Conservation (phyloP, 2,329 filamentous ascomycete genomes). For the Ramularia collo-cygni region DNA sequence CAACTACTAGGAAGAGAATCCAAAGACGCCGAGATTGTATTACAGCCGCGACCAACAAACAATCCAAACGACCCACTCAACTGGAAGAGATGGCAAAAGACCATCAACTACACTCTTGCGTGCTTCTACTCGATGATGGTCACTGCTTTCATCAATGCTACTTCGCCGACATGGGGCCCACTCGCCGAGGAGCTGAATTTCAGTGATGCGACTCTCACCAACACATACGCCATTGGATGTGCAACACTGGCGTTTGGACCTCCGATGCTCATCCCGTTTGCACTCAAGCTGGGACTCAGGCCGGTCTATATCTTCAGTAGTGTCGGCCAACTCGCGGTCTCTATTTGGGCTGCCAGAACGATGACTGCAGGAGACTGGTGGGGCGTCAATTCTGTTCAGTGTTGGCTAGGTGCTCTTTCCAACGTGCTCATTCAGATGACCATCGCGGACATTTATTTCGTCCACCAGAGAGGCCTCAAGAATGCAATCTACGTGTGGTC, state of each 20-base stretch:
- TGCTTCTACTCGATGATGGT: constrained; percentile 39
- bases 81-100: constrained; percentile 39
- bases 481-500: constrained; percentile 43
- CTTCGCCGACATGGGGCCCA: constrained; percentile 38
- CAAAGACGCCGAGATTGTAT: constrained; percentile 25
- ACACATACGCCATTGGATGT: constrained; percentile 40
- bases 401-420: constrained; percentile 41
- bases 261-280: constrained; percentile 46
- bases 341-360: constrained; percentile 43
- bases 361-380: constrained; percentile 39
- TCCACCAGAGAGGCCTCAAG: constrained; percentile 40
- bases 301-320: constrained; percentile 45
- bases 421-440: constrained; percentile 50
- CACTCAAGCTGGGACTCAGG: constrained; percentile 45
- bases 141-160: constrained; percentile 38
- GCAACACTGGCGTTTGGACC: constrained; percentile 44
- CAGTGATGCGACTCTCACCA: constrained; percentile 36
- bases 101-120: constrained; percentile 37
- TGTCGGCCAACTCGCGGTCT: constrained; percentile 42
- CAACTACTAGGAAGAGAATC: constrained; percentile 14
- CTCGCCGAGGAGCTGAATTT: constrained; percentile 40
- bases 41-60: constrained; percentile 33
- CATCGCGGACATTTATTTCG: constrained; percentile 40
- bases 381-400: constrained; percentile 38
- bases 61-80: constrained; percentile 39